phyloP scores from a whole-genome alignment of 805 yeast species.

The Candida koratica region DNA sequence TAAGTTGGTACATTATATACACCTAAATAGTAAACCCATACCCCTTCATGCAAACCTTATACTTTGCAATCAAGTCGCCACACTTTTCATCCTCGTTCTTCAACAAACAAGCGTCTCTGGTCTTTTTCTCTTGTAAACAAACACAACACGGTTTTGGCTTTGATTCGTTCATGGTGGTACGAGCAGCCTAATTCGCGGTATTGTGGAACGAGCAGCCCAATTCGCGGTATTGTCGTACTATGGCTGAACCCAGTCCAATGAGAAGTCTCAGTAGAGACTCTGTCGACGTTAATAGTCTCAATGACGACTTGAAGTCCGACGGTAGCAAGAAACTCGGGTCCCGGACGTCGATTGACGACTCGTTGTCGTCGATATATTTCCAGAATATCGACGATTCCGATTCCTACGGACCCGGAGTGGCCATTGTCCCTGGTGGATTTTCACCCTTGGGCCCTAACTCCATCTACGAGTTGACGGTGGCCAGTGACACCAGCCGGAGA shows the following conservation, averaged over 20 bases:
- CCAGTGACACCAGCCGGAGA: constrained; percentile 44
- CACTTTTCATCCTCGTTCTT: constrained; percentile 79
- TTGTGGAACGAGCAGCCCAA: too few species aligned
- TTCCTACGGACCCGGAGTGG: background rate
- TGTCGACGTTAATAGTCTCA: constrained; percentile 17
- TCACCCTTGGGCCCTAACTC: constrained; percentile 72
- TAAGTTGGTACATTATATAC: too few species aligned
- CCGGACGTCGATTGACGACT: constrained; percentile 31
- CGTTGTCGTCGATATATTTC: constrained; percentile 26
- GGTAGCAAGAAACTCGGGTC: constrained; percentile 3
- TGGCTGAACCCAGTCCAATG: constrained; percentile 4
- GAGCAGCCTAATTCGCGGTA: too few species aligned
- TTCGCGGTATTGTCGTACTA: too few species aligned
- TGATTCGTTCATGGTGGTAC: too few species aligned
- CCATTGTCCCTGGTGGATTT: constrained; percentile 16
- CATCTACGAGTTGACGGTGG: constrained; percentile 69
- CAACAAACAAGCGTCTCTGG: constrained; percentile 83
- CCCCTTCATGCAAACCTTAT: constrained; percentile 88
- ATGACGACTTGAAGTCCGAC: constrained; percentile 28
- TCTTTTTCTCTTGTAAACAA: constrained; percentile 76
- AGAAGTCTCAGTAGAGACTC: constrained; percentile 8
- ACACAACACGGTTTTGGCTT: constrained; percentile 96
- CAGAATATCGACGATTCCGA: constrained; percentile 18
- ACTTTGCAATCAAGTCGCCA: constrained; percentile 60
- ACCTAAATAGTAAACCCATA: constrained; percentile 59